Conservation (phyloP, 352 stramenopile genomes). For the Pythium phragmiticola region DNA sequence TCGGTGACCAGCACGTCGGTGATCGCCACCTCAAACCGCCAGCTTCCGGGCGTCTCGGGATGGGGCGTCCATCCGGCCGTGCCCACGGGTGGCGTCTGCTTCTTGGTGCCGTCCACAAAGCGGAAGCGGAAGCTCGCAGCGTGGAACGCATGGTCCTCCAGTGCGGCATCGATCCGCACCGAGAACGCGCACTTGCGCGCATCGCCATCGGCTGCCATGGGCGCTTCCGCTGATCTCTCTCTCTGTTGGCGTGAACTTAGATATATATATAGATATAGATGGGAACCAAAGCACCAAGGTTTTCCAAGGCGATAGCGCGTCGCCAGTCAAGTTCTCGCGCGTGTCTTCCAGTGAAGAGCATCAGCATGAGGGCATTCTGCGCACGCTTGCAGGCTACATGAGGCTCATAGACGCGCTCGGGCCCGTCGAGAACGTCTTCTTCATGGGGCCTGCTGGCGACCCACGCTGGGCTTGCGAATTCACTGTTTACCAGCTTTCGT, state of each 20-base stretch:
- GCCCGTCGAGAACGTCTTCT: constrained; percentile 64
- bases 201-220: constrained; percentile 12
- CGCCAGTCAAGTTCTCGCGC: constrained; percentile 56
- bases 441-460: constrained; percentile 46
- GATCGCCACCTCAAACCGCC: constrained; percentile 51
- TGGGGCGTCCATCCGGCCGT: constrained; percentile 36
- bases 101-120: constrained; percentile 65
- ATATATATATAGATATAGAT: no score
- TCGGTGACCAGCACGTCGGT: constrained; percentile 48
- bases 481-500: no score
- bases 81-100: constrained; percentile 44
- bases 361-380: constrained; percentile 40
- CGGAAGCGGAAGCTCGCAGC: constrained; percentile 64
- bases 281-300: constrained; percentile 7
- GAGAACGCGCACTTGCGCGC: constrained; percentile 57
- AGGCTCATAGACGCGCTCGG: constrained; percentile 62
- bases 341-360: constrained; percentile 58
- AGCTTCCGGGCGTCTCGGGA: constrained; percentile 12
- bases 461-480: constrained; percentile 14
- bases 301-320: constrained; percentile 33
- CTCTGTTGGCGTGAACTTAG: no score
- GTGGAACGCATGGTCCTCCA: constrained; percentile 42
- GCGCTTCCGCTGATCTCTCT: neutral
- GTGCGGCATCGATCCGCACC: constrained; percentile 52
- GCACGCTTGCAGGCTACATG: constrained; percentile 65